Conservation (phyloP, 1,284 basidiomycete genomes). For the Rhodotorula glutinis region DNA sequence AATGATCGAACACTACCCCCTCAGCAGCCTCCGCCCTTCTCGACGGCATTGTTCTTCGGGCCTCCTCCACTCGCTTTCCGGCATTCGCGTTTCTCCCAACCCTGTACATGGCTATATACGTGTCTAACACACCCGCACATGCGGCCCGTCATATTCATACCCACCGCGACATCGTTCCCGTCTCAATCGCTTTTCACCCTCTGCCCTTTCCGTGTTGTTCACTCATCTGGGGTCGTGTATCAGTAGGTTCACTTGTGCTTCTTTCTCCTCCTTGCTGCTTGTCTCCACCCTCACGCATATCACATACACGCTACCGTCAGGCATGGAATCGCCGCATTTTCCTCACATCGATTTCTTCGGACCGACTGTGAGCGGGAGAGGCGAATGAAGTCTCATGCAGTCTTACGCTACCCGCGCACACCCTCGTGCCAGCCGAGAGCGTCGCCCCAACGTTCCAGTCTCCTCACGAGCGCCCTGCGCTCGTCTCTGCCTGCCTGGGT, state of each 20-base stretch:
- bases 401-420: not conserved
- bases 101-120: too few species aligned
- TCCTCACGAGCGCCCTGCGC: conserved; percentile 20
- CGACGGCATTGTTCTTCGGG: too few species aligned
- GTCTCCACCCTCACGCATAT: not conserved
- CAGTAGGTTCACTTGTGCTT: not conserved
- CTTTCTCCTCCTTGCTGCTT: not conserved
- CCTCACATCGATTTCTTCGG: too few species aligned
- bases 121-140: too few species aligned
- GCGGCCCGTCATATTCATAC: too few species aligned
- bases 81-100: too few species aligned
- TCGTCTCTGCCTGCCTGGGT: conserved; percentile 16
- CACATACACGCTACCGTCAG: not conserved
- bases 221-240: not conserved
- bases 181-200: too few species aligned
- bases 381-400: too few species aligned
- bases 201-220: too few species aligned
- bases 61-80: not conserved
- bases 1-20: not conserved
- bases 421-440: conserved; percentile 25
- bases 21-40: too few species aligned
- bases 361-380: too few species aligned
- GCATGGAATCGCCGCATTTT: not conserved
- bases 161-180: too few species aligned
- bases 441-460: conserved; percentile 31